These are phyloP conservation scores for Mesostigma viride DNA, from an alignment of 139 green algal genomes.

Conservation along the genomic window DNA sequence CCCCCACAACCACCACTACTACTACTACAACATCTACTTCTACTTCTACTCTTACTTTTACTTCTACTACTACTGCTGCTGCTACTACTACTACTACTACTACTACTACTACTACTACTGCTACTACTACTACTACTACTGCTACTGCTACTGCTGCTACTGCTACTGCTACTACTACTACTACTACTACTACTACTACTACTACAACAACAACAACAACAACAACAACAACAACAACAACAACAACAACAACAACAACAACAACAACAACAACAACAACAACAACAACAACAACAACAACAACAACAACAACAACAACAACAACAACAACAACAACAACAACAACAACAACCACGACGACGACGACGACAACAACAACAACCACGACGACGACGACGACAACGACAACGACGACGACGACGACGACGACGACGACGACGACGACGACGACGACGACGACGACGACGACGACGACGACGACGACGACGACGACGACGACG, in stretches of 20 bases:
- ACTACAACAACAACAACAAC: constrained; percentile 4
- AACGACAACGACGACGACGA: background rate
- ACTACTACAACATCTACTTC: no score
- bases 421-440: background rate
- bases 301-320: background rate
- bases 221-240: constrained; percentile 5
- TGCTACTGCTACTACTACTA: background rate
- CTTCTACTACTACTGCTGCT: background rate
- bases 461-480: background rate
- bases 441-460: background rate
- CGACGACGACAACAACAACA: no score
- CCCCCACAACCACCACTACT: no score
- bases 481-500: background rate
- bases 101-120: constrained; percentile 4
- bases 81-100: constrained; percentile 4
- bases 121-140: constrained; percentile 6
- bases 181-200: background rate
- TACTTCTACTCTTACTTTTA: no score
- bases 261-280: no score
- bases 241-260: background rate
- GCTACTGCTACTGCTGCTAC: background rate
- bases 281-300: background rate
- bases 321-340: background rate
- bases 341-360: no score
- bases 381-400: no score